phyloP scores from a whole-genome alignment of 1,284 basidiomycete genomes.

The Ceratobasidium sp. region DNA sequence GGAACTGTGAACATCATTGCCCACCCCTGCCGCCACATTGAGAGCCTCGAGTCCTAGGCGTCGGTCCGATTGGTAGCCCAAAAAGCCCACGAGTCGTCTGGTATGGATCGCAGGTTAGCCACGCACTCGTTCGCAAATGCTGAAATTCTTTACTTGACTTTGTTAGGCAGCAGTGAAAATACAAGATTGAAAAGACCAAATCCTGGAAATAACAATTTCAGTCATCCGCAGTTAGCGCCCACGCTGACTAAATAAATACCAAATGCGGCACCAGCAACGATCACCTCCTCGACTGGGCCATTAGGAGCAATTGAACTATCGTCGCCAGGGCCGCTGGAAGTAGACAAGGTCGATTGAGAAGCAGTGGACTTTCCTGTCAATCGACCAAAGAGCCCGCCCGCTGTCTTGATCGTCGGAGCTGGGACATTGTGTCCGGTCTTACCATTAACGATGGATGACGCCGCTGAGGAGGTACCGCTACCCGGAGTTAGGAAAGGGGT shows the following conservation, averaged over 20 bases:
- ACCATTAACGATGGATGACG: constrained; percentile 34
- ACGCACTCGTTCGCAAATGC: not conserved
- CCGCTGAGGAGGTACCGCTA: constrained; percentile 37
- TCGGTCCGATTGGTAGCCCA: constrained; percentile 78
- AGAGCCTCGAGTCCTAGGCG: constrained; percentile 72
- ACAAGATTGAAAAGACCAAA: constrained; percentile 80
- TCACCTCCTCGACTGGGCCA: constrained; percentile 73
- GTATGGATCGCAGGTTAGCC: constrained; percentile 29
- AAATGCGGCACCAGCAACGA: constrained; percentile 77
- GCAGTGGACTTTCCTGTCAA: constrained; percentile 33
- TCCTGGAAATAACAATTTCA: constrained; percentile 53
- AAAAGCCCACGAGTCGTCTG: constrained; percentile 74
- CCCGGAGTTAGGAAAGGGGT: constrained; percentile 17
- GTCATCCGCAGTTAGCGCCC: constrained; percentile 15
- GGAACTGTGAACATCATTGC: constrained; percentile 71
- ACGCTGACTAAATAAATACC: constrained; percentile 56
- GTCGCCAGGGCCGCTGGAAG: constrained; percentile 15
- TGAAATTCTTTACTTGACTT: constrained; percentile 63
- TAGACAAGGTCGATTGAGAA: constrained; percentile 23
- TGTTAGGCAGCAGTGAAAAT: constrained; percentile 76
- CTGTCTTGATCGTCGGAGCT: constrained; percentile 4
- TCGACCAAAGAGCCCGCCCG: constrained; percentile 57
- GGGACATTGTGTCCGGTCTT: constrained; percentile 33
- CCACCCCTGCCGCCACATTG: constrained; percentile 69
- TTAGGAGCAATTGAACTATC: constrained; percentile 53